Evolutionary conservation across 1,284 basidiomycete species (phyloP).

Genomic region (Trametes sp.): DNA sequence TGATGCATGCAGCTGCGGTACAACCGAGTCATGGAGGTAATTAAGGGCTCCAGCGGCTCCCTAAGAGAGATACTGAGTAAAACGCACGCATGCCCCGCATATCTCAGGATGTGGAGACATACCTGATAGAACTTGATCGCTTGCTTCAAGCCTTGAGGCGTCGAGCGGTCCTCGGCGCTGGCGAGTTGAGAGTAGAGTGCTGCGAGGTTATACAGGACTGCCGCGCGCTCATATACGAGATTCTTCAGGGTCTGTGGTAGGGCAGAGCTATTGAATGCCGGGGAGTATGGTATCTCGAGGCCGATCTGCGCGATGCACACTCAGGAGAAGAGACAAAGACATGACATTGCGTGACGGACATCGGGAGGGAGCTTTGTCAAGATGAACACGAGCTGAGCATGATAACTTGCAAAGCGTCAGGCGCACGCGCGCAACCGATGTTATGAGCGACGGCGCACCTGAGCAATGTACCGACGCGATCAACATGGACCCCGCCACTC

Average conservation of each 20-base stretch:
- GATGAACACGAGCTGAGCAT: conserved; percentile 87
- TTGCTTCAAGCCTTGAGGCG: conserved; percentile 79
- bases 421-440: background rate
- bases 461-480: conserved; percentile 53
- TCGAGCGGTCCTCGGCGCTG: conserved; percentile 70
- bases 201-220: conserved; percentile 85
- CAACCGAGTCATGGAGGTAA: conserved; percentile 64
- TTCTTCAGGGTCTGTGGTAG: conserved; percentile 74
- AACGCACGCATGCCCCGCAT: too few species aligned
- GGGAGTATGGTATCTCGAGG: conserved; percentile 78
- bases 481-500: conserved; percentile 64
- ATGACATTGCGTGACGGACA: conserved; percentile 47
- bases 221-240: conserved; percentile 80
- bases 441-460: conserved; percentile 27
- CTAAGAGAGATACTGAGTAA: conserved; percentile 47
- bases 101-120: conserved; percentile 30
- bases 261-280: conserved; percentile 66
- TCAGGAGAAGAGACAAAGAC: conserved; percentile 5
- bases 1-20: conserved; percentile 64
- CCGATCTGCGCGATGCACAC: conserved; percentile 63
- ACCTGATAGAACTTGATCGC: conserved; percentile 80
- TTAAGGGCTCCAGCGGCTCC: conserved; percentile 80
- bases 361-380: conserved; percentile 76
- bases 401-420: conserved; percentile 65
- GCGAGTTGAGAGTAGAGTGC: conserved; percentile 83